phyloP scores from a whole-genome alignment of 768 basidiomycete genomes.

The Leccinum boreale region DNA sequence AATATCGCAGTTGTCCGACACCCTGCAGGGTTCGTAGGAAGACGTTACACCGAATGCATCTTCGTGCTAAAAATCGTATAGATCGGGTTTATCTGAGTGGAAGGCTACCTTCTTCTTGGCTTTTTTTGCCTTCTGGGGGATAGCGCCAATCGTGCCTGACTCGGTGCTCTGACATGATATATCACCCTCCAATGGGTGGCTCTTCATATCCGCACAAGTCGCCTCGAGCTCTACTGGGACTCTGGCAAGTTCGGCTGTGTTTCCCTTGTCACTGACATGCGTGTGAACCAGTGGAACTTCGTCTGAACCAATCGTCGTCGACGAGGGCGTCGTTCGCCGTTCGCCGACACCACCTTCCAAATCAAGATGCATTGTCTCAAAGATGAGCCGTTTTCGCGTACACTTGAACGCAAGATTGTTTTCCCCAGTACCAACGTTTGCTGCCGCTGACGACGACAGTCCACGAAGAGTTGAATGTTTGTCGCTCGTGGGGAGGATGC shows the following conservation, averaged over 20 bases:
- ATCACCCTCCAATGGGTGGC: slow-evolving; percentile 1
- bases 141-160: slow-evolving; percentile 3
- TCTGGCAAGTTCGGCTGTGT: slow-evolving; percentile 31
- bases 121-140: slow-evolving; percentile 38
- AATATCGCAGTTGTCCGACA: background rate
- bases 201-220: slow-evolving; percentile 4
- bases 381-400: slow-evolving; percentile 79
- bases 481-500: slow-evolving; percentile 75
- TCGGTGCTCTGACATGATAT: slow-evolving; percentile 5
- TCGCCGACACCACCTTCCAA: slow-evolving; percentile 83
- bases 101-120: slow-evolving; percentile 68
- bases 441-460: slow-evolving; percentile 52
- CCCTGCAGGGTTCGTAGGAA: background rate
- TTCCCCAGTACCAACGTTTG: slow-evolving; percentile 71
- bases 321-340: slow-evolving; percentile 58
- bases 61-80: slow-evolving; percentile 65
- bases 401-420: slow-evolving; percentile 96
- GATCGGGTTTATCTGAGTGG: slow-evolving; percentile 59
- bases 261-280: slow-evolving; percentile 7
- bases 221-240: slow-evolving; percentile 46
- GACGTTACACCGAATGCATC: background rate
- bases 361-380: slow-evolving; percentile 90
- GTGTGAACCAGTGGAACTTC: slow-evolving; percentile 22
- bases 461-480: slow-evolving; percentile 83
- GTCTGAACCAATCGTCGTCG: slow-evolving; percentile 17